Conservation (phyloP, 805 yeast species). For the Priceomyces medius region DNA sequence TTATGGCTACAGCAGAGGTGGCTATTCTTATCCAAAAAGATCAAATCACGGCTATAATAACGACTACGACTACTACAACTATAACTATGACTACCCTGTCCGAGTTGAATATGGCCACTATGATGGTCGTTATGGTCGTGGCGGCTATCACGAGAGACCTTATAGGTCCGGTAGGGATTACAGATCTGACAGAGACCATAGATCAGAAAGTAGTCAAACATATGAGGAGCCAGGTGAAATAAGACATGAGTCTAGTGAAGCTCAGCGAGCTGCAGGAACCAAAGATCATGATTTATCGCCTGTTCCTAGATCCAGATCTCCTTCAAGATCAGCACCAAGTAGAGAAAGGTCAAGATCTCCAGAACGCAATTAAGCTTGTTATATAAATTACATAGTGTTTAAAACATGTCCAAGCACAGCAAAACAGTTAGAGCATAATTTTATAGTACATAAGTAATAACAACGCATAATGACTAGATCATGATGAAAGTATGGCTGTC, state of each 20-base stretch:
- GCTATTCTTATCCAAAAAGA: conserved; percentile 7
- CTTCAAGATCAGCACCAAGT: conserved; percentile 28
- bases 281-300: background rate
- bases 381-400: conserved; percentile 1
- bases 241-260: too few relatives aligned
- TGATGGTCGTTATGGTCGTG: conserved; percentile 14
- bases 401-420: background rate
- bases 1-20: conserved; percentile 4
- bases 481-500: background rate
- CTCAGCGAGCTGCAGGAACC: too few relatives aligned
- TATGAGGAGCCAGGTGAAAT: background rate
- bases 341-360: conserved; percentile 42
- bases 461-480: conserved; percentile 2
- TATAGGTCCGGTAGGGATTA: conserved; percentile 18
- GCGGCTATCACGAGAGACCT: conserved; percentile 12
- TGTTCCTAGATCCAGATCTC: conserved; percentile 22
- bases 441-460: background rate
- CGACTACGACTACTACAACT: conserved; percentile 11
- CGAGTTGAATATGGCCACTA: conserved; percentile 14
- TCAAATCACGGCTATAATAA: conserved; percentile 12
- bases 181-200: conserved; percentile 10
- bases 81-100: conserved; percentile 13
- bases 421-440: background rate
- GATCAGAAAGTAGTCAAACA: conserved; percentile 1
- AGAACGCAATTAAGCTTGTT: conserved; percentile 19